These are phyloP conservation scores for Rhinocladiella mackenziei DNA, from an alignment of 2,329 filamentous ascomycete genomes.

Conservation along the genomic window DNA sequence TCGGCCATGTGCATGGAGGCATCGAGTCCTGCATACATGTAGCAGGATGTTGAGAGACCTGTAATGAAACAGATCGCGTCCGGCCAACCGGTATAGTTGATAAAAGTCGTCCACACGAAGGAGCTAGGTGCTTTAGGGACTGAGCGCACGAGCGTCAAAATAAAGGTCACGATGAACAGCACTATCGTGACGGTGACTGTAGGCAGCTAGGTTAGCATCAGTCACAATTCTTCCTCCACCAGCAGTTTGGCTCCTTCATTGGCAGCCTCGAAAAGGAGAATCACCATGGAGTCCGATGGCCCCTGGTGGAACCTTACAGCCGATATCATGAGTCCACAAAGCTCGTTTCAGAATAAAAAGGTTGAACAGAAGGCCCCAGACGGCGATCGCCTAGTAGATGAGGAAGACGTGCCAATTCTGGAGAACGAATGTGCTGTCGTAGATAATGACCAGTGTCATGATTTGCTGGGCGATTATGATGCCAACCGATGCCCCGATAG, in stretches of 20 bases:
- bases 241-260: too few relatives aligned
- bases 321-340: slow-evolving; percentile 6
- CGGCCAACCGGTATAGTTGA: slow-evolving; percentile 27
- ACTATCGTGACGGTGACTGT: slow-evolving; percentile 28
- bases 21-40: slow-evolving; percentile 39
- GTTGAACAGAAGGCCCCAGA: slow-evolving; percentile 28
- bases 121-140: slow-evolving; percentile 11
- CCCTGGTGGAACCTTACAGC: slow-evolving; percentile 1
- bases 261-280: too few relatives aligned
- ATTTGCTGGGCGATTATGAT: slow-evolving; percentile 36
- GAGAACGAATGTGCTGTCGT: slow-evolving; percentile 32
- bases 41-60: slow-evolving; percentile 39
- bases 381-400: slow-evolving; percentile 37
- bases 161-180: slow-evolving; percentile 33
- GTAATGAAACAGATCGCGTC: slow-evolving; percentile 38
- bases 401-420: slow-evolving; percentile 39
- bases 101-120: slow-evolving; percentile 26
- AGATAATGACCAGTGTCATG: slow-evolving; percentile 32
- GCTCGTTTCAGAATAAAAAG: slow-evolving; percentile 23
- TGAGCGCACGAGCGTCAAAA: slow-evolving; percentile 33
- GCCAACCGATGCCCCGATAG: slow-evolving; percentile 31
- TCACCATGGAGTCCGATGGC: neutral
- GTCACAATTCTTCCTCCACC: too few relatives aligned
- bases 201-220: too few relatives aligned
- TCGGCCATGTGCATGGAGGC: slow-evolving; percentile 40